These are phyloP conservation scores for Colletotrichum falcatum DNA, from an alignment of 2,329 filamentous ascomycete genomes.

Conservation along the genomic window DNA sequence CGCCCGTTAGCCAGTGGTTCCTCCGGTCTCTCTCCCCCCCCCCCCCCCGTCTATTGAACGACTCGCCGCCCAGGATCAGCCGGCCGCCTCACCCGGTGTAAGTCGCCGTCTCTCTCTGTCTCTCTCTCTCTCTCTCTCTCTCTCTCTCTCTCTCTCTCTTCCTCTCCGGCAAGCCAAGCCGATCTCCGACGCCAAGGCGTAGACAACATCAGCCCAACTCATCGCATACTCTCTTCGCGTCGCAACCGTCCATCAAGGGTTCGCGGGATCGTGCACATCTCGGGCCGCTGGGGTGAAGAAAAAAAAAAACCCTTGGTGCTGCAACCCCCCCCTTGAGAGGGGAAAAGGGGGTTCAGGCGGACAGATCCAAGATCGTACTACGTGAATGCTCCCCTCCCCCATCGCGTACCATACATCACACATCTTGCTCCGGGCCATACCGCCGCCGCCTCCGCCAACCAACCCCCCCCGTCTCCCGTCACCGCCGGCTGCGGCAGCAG, in stretches of 20 bases:
- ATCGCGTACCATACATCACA: slow-evolving; percentile 1
- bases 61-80: neutral
- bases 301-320: neutral
- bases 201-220: neutral
- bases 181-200: neutral
- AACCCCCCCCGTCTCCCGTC: no score
- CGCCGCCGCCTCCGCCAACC: neutral
- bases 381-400: neutral
- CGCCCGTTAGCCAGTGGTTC: neutral
- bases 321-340: neutral
- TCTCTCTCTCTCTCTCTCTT: no score
- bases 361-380: neutral
- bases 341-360: no score
- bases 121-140: no score
- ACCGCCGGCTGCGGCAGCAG: neutral
- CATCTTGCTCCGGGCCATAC: neutral
- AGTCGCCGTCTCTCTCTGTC: neutral
- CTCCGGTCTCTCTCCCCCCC: neutral
- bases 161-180: neutral
- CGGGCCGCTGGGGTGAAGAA: neutral
- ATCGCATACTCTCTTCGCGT: neutral
- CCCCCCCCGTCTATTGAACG: neutral
- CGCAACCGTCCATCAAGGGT: neutral
- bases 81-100: neutral
- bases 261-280: neutral